These are phyloP conservation scores for Fusarium robinianum DNA, from an alignment of 2,329 filamentous ascomycete genomes.

Conservation along the genomic window DNA sequence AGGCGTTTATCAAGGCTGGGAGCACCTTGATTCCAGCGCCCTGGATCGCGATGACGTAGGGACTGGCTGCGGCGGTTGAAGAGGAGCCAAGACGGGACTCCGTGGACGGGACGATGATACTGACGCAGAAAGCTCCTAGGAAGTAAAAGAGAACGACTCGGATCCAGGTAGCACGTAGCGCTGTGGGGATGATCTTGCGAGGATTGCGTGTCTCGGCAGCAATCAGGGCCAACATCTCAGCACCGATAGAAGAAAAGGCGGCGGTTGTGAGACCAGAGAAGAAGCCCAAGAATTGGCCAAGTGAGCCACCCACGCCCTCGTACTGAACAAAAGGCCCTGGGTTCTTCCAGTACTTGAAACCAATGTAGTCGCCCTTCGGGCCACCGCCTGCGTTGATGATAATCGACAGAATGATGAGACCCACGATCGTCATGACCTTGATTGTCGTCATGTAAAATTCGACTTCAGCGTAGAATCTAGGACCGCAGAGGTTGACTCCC, in stretches of 20 bases:
- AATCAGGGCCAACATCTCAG: constrained; percentile 52
- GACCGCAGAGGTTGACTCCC: constrained; percentile 59
- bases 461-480: constrained; percentile 63
- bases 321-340: constrained; percentile 55
- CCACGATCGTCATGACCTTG: constrained; percentile 63
- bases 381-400: constrained; percentile 62
- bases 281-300: constrained; percentile 60
- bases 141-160: constrained; percentile 66
- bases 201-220: constrained; percentile 67
- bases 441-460: constrained; percentile 65
- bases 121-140: constrained; percentile 60
- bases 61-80: constrained; percentile 52
- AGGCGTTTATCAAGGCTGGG: constrained; percentile 69
- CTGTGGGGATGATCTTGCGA: constrained; percentile 65
- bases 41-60: constrained; percentile 73
- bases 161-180: constrained; percentile 61
- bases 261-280: constrained; percentile 58
- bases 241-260: constrained; percentile 58
- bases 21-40: constrained; percentile 65
- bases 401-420: constrained; percentile 59
- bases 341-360: constrained; percentile 47
- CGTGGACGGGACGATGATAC: constrained; percentile 65
- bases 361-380: constrained; percentile 53
- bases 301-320: constrained; percentile 46
- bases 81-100: constrained; percentile 58